Base-by-base conservation (phyloP, 768 basidiomycete species). In the Mycena alexandri region DNA sequence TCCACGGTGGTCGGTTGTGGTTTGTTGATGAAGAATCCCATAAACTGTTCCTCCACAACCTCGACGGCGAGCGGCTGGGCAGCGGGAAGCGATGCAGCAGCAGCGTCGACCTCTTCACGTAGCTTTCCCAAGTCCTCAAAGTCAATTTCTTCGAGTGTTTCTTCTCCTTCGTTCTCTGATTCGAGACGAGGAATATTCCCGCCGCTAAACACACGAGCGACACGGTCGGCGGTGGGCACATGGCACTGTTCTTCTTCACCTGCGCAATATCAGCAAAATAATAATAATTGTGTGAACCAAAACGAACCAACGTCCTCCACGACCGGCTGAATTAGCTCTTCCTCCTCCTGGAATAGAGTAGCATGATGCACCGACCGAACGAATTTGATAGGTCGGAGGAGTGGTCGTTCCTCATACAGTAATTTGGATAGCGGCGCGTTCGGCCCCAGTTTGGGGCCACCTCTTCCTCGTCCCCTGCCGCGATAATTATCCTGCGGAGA, bases 221-320 rank as follows among this genome's bases (percentile, higher is more conserved):
- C 86, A 12, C 81, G 83, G n/a, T 90, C 86, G 0, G 92, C 91
- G 5, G 92, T 94, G 8, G 93, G 92, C 6, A 87, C 81, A 76
- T 88, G 85, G 51, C 84, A 87, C 47, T 83, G 71, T 57, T 87
- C 84, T 33, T 82, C 79, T 44, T 86, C 85, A 22, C 80, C 88
- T 86, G 74, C 14, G 55, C 51, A 54, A 70, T 7, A 21, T 36
- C 29, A 52, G 53, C 43, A 52, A 44, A 33, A n/a, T n/a, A 44
- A 44, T 44, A 63, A 11, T 73, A 24, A n/a, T n/a, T n/a, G n/a
- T 29, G 3, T 29, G 19, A 29, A n/a, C 56, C 56, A 41, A 59
- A 22, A 82, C 86, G 58, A 53, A 88, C 90, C 84, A 29, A 82
- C 77, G 38, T 86, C 80, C 67, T 90, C 86, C 3, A 82, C 80